phyloP scores from a whole-genome alignment of 306 rosid genomes.

The Rubus idaeus region DNA sequence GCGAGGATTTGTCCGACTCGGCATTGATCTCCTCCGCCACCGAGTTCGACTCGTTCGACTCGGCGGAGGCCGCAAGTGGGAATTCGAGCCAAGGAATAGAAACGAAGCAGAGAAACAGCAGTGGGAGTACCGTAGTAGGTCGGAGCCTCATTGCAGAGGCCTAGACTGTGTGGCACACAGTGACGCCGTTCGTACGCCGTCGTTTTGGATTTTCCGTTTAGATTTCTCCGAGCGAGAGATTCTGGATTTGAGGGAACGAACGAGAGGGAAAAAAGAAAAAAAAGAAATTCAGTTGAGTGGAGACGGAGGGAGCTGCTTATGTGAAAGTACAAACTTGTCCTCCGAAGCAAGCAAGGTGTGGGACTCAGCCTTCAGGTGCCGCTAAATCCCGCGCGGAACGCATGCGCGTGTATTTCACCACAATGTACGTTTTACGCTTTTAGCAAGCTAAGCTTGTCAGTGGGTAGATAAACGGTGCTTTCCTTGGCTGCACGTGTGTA shows the following conservation, averaged over 20 bases:
- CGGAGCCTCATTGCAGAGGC: slow-evolving; percentile 63
- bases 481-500: neutral
- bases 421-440: neutral
- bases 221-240: neutral
- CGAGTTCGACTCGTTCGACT: slow-evolving; percentile 28
- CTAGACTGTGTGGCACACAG: neutral
- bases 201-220: neutral
- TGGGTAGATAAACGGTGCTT: slow-evolving; percentile 14
- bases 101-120: slow-evolving; percentile 32
- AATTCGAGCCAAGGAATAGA: slow-evolving; percentile 34
- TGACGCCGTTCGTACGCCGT: slow-evolving; percentile 3
- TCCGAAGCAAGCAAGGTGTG: slow-evolving; percentile 10
- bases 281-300: neutral
- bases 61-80: slow-evolving; percentile 35
- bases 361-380: neutral
- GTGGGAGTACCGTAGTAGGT: slow-evolving; percentile 34
- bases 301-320: neutral
- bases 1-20: slow-evolving; percentile 56
- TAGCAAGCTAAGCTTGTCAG: neutral
- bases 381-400: neutral
- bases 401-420: slow-evolving; percentile 11
- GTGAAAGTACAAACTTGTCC: slow-evolving; percentile 48
- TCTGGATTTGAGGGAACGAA: neutral
- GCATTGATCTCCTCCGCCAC: slow-evolving; percentile 46
- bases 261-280: neutral